Evolutionary conservation across 768 basidiomycete species (phyloP), one percentile per base, ranked within the genome.

Genomic region (Coprinellus micaceus): DNA sequence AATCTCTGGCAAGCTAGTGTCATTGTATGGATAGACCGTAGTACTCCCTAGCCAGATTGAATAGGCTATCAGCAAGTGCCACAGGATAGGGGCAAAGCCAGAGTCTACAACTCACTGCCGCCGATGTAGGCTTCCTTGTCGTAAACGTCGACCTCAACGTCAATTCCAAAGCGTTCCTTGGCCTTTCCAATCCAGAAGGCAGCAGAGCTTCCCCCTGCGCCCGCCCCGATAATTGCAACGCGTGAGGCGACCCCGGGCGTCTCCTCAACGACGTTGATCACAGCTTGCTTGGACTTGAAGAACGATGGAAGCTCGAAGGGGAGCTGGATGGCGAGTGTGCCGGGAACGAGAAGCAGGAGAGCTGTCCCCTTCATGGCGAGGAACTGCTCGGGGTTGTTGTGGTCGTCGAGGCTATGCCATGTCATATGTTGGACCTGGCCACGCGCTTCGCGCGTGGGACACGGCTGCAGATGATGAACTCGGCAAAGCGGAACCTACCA

Each of bases 151-250:
- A 97, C 77, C 51, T 89, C 84, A 2, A 91, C 77, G 54, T 88
- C 78, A 30, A 91, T 61, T 2, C 81, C 84, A 56, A 79, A 85
- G 24, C 88, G 76, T 60, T 89, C 79, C 62, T 86, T 85, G 25
- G 88, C 89, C 66, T 88, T 88, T 19, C 82, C 80, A 52, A 95
- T 85, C 86, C 93, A 90, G 65, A 83, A 90, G 2, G 85, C 92
- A 21, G 93, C 89, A 24, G 91, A 88, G 15, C 82, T 83, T 9
- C 94, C 94, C 10, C 78, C 91, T 13, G 94, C 93, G 25, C 94
- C 94, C 0, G 94, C 94, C 17, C 94, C 94, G 53, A 97, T 82
- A 64, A 97, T 85, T 7, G 94, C 94, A 62, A 97, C 79, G 46
- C 86, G 73, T 44, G 85, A 81, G 0, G 75, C 64, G 17, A 59